Evolutionary conservation across 345 rosid genomes (phyloP).

Genomic region (Eucalyptus tenuipes): DNA sequence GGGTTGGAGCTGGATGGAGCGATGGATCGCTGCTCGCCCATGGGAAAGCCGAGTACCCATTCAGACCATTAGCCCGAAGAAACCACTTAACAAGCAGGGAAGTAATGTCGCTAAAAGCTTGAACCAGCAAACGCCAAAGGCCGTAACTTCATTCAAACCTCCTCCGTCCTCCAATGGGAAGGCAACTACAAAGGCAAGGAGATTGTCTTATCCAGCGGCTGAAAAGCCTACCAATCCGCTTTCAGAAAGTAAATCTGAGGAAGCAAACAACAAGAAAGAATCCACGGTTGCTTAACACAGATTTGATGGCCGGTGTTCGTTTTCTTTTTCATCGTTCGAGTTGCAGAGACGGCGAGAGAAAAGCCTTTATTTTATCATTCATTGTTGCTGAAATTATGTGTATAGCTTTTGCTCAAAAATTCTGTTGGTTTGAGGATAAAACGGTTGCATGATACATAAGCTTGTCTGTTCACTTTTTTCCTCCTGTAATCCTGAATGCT

Average conservation of each 20-base stretch:
- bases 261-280: background rate
- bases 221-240: conserved; percentile 6
- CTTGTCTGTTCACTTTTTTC: background rate
- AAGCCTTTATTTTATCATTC: background rate
- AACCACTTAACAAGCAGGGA: conserved; percentile 24
- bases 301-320: background rate
- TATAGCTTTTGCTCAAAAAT: background rate
- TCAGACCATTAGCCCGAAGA: conserved; percentile 37
- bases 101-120: conserved; percentile 22
- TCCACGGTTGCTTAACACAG: background rate
- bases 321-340: background rate
- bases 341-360: background rate
- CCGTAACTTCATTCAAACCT: conserved; percentile 32
- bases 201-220: conserved; percentile 58
- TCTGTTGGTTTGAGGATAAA: background rate
- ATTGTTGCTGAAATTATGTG: background rate
- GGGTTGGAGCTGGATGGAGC: conserved; percentile 99
- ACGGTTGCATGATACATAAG: background rate
- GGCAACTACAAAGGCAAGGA: conserved; percentile 30
- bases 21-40: conserved; percentile 89
- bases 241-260: conserved; percentile 11
- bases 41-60: conserved; percentile 70
- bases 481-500: background rate
- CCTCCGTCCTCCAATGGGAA: conserved; percentile 23
- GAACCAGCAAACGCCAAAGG: conserved; percentile 37